phyloP scores from a whole-genome alignment of 176 grass and related monocot species.

The Cenchrus purpureus region DNA sequence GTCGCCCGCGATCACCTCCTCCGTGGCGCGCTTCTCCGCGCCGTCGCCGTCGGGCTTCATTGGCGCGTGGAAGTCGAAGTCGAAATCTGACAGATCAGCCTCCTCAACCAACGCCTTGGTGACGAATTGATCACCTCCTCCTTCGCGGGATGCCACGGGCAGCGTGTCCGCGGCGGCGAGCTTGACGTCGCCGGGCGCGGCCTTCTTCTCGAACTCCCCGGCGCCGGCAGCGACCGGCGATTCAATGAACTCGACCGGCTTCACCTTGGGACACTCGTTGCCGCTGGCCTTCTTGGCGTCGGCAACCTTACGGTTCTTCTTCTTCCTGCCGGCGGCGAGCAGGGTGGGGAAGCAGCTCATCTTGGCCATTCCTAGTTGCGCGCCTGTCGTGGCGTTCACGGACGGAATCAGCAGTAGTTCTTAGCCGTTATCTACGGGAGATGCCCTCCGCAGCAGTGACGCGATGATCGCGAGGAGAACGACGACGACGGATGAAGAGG shows the following conservation, averaged over 20 bases:
- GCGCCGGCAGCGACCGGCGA: neutral
- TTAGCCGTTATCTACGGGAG: slow-evolving; percentile 87
- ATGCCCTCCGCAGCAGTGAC: slow-evolving; percentile 53
- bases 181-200: neutral
- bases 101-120: slow-evolving; percentile 29
- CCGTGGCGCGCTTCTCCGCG: slow-evolving; percentile 4
- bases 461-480: slow-evolving; percentile 19
- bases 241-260: slow-evolving; percentile 58
- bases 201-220: slow-evolving; percentile 21
- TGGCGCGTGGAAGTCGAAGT: slow-evolving; percentile 52
- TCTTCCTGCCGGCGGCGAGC: slow-evolving; percentile 63
- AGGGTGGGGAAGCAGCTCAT: slow-evolving; percentile 74
- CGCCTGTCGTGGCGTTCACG: neutral
- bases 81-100: slow-evolving; percentile 48
- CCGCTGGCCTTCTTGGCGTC: slow-evolving; percentile 45
- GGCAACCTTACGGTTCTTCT: slow-evolving; percentile 55
- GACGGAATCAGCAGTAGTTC: neutral
- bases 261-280: slow-evolving; percentile 44
- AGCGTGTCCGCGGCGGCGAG: slow-evolving; percentile 14
- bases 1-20: neutral
- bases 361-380: slow-evolving; percentile 57
- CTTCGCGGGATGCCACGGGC: slow-evolving; percentile 35
- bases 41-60: slow-evolving; percentile 24
- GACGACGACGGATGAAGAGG: slow-evolving; percentile 28
- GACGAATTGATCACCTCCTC: slow-evolving; percentile 41